These are phyloP conservation scores for Babjeviella inositovora DNA, from an alignment of 805 yeast genomes.

Conservation along the genomic window DNA sequence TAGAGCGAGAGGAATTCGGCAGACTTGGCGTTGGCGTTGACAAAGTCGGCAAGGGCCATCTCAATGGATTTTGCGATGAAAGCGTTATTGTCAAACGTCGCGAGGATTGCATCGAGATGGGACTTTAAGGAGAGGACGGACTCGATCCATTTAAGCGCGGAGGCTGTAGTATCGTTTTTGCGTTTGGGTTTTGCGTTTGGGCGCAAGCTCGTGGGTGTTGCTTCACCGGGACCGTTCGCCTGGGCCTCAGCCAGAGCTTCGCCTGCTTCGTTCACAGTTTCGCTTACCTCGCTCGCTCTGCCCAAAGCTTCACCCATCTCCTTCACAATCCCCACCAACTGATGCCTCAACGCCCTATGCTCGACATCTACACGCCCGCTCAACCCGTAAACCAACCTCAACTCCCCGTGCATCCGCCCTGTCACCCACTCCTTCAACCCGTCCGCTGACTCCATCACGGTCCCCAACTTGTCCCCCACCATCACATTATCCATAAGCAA, in stretches of 20 bases:
- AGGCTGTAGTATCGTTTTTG: conserved; percentile 22
- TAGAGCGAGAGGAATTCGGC: conserved; percentile 41
- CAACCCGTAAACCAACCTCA: conserved; percentile 30
- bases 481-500: conserved; percentile 43
- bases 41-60: conserved; percentile 41
- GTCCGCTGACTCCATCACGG: conserved; percentile 34
- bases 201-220: conserved; percentile 4
- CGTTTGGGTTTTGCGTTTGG: conserved; percentile 1
- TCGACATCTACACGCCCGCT: conserved; percentile 36
- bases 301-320: conserved; percentile 24
- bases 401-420: conserved; percentile 22
- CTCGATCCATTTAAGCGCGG: conserved; percentile 58
- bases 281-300: conserved; percentile 8
- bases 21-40: conserved; percentile 30
- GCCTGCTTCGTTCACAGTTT: conserved; percentile 2
- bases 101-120: conserved; percentile 30
- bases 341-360: conserved; percentile 27
- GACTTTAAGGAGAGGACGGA: conserved; percentile 32
- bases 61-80: conserved; percentile 38
- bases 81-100: conserved; percentile 27
- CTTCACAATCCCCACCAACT: conserved; percentile 27
- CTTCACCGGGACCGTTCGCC: conserved; percentile 4
- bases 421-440: conserved; percentile 45
- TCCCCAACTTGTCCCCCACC: conserved; percentile 36
- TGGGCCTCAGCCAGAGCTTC: conserved; percentile 7